Evolutionary conservation across 2,329 filamentous ascomycete species (phyloP).

Genomic region (Colletotrichum paranaense): DNA sequence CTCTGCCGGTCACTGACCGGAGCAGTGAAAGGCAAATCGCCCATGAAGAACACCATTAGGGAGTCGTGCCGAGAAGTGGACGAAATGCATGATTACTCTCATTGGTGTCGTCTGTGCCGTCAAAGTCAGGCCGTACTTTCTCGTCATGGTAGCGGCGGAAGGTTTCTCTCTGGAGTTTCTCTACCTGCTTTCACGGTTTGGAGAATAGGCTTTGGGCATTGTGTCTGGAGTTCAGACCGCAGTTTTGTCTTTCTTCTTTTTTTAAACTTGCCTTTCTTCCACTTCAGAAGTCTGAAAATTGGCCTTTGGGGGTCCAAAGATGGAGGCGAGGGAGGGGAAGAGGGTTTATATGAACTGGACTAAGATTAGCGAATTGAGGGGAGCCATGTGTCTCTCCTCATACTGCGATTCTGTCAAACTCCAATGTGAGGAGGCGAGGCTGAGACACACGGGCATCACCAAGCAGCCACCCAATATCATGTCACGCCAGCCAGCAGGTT

Average conservation of each 20-base stretch:
- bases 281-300: background rate
- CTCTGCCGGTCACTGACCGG: background rate
- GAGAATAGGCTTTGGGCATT: background rate
- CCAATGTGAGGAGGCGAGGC: background rate
- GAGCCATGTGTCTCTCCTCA: background rate
- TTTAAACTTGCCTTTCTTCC: background rate
- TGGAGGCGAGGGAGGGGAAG: background rate
- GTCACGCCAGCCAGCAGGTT: background rate
- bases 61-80: background rate
- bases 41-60: background rate
- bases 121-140: background rate
- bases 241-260: background rate
- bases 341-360: background rate
- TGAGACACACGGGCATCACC: background rate
- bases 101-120: background rate
- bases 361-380: background rate
- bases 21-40: background rate
- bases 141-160: background rate
- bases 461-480: background rate
- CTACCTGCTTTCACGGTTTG: background rate
- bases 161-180: background rate
- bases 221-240: slow-evolving; percentile 2
- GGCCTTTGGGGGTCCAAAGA: background rate
- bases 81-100: background rate
- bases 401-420: background rate